These are phyloP conservation scores for Mycena albidolilacea DNA, from an alignment of 768 basidiomycete species.

Conservation along the genomic window DNA sequence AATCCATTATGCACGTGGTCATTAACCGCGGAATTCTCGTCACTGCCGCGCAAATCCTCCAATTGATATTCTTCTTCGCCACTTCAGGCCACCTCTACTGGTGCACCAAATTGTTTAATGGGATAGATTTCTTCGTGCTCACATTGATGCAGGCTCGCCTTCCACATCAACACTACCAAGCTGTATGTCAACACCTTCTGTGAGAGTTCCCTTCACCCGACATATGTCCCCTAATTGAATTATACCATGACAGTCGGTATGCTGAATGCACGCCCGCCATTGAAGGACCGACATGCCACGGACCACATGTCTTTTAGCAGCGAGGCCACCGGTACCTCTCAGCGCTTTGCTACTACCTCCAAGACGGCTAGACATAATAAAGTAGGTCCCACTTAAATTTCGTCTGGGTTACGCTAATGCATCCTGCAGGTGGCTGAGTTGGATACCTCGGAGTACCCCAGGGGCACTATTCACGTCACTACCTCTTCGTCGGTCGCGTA, in stretches of 20 bases:
- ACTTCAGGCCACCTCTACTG: constrained; percentile 54
- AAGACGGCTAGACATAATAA: background rate
- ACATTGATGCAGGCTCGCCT: constrained; percentile 54
- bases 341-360: background rate
- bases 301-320: constrained; percentile 6
- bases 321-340: constrained; percentile 3
- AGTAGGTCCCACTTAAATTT: background rate
- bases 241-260: constrained; percentile 35
- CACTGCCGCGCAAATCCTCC: constrained; percentile 57
- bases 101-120: constrained; percentile 40
- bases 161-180: constrained; percentile 49
- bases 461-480: constrained; percentile 30
- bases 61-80: constrained; percentile 58
- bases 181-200: constrained; percentile 62
- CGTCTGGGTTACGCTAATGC: too few species aligned
- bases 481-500: constrained; percentile 26
- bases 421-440: constrained; percentile 5
- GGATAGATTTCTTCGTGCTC: background rate
- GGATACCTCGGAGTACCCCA: constrained; percentile 20
- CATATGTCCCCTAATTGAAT: background rate
- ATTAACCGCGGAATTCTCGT: constrained; percentile 61
- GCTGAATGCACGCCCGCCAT: constrained; percentile 32
- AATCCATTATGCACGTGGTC: constrained; percentile 55
- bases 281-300: constrained; percentile 13
- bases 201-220: constrained; percentile 52